Evolutionary conservation across 768 basidiomycete genomes (phyloP), one percentile per base, ranked within the genome.

Genomic region (Russula foetens): DNA sequence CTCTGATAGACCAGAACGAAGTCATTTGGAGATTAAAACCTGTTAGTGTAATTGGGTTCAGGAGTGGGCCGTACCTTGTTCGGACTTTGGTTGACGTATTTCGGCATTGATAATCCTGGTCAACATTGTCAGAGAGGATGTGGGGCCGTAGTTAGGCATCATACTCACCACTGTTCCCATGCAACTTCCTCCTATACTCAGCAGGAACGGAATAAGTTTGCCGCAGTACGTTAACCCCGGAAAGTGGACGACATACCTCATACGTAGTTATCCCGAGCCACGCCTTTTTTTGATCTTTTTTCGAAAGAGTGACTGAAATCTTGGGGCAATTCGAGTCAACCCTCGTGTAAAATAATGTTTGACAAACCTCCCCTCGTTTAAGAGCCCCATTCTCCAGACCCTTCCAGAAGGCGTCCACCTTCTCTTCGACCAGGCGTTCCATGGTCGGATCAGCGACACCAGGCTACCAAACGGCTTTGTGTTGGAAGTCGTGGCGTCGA

Each of bases 101-200:
- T 92, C 89, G 9, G 84, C 88, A 56, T 89, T 91, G 63, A 92
- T 83, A 15, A 85, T 75, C 90, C 90, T 92, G 68, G 19, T 29
- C 45, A 19, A 24, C 19, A n/a, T 15, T 9, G 28, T 50, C 19
- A 21, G 43, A 21, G n/a, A 43, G 4, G 17, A 12, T 2, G 19
- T 31, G 7, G 0, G 29, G 48, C 14, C 0, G 17, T 21, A 11
- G 2, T 1, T 26, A 14, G 2, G 17, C 12, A 26, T 33, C 7
- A n/a, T n/a, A 58, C 75, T 7, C 14, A 89, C 90, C 90, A 92
- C 72, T 89, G 84, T 70, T 92, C 91, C 90, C 90, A 92, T 54
- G 89, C 83, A 15, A 91, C 82, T 26, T 92, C 88, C 69, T 92
- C 90, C 73, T 92, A 65, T 17, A 58, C n/a, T 50, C 33, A 28